Evolutionary conservation across 2,329 filamentous ascomycete species (phyloP).

Genomic region (Pseudogymnoascus sp.): DNA sequence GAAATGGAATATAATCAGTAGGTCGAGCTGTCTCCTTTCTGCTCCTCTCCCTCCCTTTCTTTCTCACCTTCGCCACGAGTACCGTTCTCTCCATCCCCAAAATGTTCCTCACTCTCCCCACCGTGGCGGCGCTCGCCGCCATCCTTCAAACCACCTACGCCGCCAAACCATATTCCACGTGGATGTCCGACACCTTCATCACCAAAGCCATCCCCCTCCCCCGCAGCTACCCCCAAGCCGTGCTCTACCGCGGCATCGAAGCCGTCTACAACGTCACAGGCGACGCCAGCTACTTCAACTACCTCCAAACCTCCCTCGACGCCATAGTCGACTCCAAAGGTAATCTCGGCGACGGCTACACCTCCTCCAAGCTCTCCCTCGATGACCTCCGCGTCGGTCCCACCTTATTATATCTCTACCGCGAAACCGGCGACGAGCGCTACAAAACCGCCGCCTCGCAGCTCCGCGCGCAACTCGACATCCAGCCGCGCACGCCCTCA

Average conservation of each 20-base stretch:
- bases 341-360: conserved; percentile 40
- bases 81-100: background rate
- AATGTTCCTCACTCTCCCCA: background rate
- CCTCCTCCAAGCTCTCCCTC: conserved; percentile 43
- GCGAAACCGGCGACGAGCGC: conserved; percentile 40
- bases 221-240: conserved; percentile 40
- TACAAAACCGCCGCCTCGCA: conserved; percentile 44
- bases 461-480: conserved; percentile 41
- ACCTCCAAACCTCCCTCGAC: conserved; percentile 42
- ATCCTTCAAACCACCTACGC: background rate
- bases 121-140: background rate
- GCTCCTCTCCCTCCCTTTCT: background rate
- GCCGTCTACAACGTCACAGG: conserved; percentile 39
- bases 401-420: conserved; percentile 46
- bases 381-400: conserved; percentile 49
- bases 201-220: conserved; percentile 34
- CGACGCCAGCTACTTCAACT: conserved; percentile 39
- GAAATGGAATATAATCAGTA: background rate
- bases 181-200: conserved; percentile 44
- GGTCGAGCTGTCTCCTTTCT: background rate
- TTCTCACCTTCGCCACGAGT: background rate
- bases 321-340: conserved; percentile 43
- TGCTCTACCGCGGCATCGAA: conserved; percentile 43
- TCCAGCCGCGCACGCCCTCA: conserved; percentile 43
- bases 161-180: conserved; percentile 2